These are phyloP conservation scores for Macroventuria anomochaeta DNA, from an alignment of 2,329 filamentous ascomycete species.

Conservation along the genomic window DNA sequence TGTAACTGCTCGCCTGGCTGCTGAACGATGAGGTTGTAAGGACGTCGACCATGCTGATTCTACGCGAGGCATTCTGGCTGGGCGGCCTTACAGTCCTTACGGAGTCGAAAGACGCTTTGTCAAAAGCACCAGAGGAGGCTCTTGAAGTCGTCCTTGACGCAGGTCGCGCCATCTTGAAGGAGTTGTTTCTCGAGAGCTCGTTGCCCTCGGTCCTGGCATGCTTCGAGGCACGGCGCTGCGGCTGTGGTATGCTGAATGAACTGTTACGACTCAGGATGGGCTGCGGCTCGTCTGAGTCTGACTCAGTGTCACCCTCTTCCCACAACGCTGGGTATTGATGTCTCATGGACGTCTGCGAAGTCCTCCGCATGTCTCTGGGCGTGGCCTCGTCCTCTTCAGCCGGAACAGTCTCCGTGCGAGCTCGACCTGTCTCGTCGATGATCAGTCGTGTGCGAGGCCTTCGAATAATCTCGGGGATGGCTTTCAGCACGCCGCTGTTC, in stretches of 20 bases:
- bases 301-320: conserved; percentile 50
- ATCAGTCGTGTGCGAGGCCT: conserved; percentile 54
- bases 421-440: conserved; percentile 56
- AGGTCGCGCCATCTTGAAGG: conserved; percentile 45
- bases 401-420: conserved; percentile 54
- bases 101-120: conserved; percentile 43
- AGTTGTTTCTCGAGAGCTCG: conserved; percentile 35
- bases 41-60: conserved; percentile 46
- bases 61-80: conserved; percentile 34
- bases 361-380: conserved; percentile 29
- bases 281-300: conserved; percentile 44
- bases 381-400: conserved; percentile 45
- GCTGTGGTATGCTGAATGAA: conserved; percentile 44
- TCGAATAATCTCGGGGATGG: conserved; percentile 54
- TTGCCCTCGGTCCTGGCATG: conserved; percentile 45
- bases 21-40: conserved; percentile 29
- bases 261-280: conserved; percentile 43
- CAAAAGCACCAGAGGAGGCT: conserved; percentile 34
- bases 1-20: conserved; percentile 31
- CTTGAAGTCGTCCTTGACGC: conserved; percentile 32
- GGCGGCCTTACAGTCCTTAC: conserved; percentile 31
- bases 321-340: conserved; percentile 55
- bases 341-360: conserved; percentile 36
- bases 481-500: conserved; percentile 50
- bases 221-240: conserved; percentile 43